Evolutionary conservation across 106 monocot species (phyloP), one percentile per base, ranked within the genome.

Genomic region (Xerophyta viscosa): DNA sequence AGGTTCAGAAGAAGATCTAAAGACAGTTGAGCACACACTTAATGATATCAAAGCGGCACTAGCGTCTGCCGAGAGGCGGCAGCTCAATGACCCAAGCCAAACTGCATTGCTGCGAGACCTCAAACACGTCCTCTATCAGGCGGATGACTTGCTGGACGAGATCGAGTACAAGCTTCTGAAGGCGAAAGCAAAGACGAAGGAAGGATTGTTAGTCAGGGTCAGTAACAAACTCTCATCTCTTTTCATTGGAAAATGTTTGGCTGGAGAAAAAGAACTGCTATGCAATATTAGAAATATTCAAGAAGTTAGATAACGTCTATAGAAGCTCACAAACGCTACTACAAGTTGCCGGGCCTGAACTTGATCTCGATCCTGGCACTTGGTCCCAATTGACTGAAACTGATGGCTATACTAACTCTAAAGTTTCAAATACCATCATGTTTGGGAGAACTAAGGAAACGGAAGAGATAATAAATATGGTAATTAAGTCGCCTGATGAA

Each of bases 21-120:
- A 82, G 37, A 33, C 68, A 54, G 72, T 82, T 23, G 71, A 81
- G 45, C 76, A 81, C 46, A 71, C 76, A 56, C 41, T 82, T 41
- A 77, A 71, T 49, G 39, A 68, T 27, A 77, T 82, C 65, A 72
- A 82, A 65, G 76, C 77, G 48, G 68, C 76, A 23, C 43, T 69
- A 68, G 22, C 76, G 68, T 3, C 53, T 27, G 26, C 20, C 12
- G 6, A 58, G 70, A 1, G 62, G 46, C n/a, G n/a, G n/a, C 43
- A 44, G 43, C 8, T 44, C 43, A 17, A 17, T 9, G 43, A 44
- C n/a, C 4, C 8, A 9, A 9, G 4, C n/a, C 43, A 3, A 14
- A 17, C 43, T 14, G n/a, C 14, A 14, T 44, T 9, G 43, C n/a
- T 44, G n/a, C 43, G 43, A 3, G 14, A 44, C 8, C 14, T 44